These are phyloP conservation scores for Tagetes erecta DNA, from an alignment of 129 eudicot species.

Conservation along the genomic window DNA sequence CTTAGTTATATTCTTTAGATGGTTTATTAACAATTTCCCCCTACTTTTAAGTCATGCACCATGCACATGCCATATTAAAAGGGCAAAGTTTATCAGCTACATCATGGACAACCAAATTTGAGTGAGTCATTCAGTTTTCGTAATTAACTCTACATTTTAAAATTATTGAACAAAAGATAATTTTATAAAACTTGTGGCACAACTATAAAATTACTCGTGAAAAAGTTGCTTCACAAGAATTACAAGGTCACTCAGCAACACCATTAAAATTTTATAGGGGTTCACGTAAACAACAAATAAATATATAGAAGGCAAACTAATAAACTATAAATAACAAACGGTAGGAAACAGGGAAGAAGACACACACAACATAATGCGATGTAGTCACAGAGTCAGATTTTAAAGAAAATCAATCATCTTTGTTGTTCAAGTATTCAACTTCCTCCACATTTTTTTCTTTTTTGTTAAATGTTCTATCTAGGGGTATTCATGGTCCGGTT, in stretches of 20 bases:
- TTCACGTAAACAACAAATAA: neutral
- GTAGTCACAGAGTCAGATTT: neutral
- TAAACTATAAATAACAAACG: neutral
- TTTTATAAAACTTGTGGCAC: neutral
- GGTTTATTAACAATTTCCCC: neutral
- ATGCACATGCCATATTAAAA: neutral
- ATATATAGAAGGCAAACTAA: neutral
- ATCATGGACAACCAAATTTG: neutral
- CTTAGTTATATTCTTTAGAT: neutral
- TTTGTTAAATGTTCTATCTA: neutral
- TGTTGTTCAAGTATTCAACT: constrained; percentile 17
- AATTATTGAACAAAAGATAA: neutral
- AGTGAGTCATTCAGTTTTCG: neutral
- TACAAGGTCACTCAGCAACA: neutral
- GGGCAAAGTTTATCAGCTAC: neutral
- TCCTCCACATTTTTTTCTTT: neutral
- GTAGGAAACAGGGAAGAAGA: neutral
- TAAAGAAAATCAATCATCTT: constrained; percentile 9
- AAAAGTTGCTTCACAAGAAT: neutral
- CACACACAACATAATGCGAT: neutral
- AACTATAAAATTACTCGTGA: neutral
- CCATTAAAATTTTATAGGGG: neutral
- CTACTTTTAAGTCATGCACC: neutral
- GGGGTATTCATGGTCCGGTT: neutral
- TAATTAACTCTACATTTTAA: neutral